These are phyloP conservation scores for Leccinum uliginosum DNA, from an alignment of 768 basidiomycete species.

Conservation along the genomic window DNA sequence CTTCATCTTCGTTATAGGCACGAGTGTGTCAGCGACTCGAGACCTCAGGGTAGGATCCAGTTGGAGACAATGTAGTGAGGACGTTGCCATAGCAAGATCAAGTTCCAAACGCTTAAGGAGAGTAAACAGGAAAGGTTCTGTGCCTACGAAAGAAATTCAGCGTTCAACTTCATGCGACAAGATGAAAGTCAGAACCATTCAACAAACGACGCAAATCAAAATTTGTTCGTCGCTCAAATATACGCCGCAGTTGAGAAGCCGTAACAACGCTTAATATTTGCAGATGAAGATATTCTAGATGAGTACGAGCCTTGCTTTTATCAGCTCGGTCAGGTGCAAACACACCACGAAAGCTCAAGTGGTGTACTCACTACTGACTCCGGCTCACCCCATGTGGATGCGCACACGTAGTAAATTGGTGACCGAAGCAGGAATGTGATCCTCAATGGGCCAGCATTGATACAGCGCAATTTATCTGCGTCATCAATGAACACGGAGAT, in stretches of 20 bases:
- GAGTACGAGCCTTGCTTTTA: conserved; percentile 82
- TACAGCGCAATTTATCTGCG: conserved; percentile 78
- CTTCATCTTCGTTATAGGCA: conserved; percentile 78
- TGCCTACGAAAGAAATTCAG: conserved; percentile 45
- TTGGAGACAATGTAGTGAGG: conserved; percentile 76
- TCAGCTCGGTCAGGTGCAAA: conserved; percentile 30
- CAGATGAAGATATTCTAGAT: conserved; percentile 92
- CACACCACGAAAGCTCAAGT: background rate
- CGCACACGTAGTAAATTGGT: conserved; percentile 90
- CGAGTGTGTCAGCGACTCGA: conserved; percentile 73
- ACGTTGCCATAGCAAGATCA: conserved; percentile 78
- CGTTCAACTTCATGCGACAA: background rate
- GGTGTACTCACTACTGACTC: conserved; percentile 79
- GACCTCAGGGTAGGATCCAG: conserved; percentile 67
- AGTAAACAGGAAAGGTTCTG: conserved; percentile 75
- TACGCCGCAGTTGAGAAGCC: conserved; percentile 72
- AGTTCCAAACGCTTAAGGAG: conserved; percentile 66
- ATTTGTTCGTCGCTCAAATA: conserved; percentile 87
- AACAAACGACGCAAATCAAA: conserved; percentile 82
- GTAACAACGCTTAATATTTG: conserved; percentile 92
- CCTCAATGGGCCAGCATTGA: conserved; percentile 75
- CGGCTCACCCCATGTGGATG: conserved; percentile 92
- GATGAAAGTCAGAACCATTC: conserved; percentile 41
- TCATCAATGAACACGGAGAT: conserved; percentile 95
- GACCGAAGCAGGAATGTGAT: conserved; percentile 85